phyloP scores from a whole-genome alignment of 116 monocot species.

The Trichopus zeylanicus region DNA sequence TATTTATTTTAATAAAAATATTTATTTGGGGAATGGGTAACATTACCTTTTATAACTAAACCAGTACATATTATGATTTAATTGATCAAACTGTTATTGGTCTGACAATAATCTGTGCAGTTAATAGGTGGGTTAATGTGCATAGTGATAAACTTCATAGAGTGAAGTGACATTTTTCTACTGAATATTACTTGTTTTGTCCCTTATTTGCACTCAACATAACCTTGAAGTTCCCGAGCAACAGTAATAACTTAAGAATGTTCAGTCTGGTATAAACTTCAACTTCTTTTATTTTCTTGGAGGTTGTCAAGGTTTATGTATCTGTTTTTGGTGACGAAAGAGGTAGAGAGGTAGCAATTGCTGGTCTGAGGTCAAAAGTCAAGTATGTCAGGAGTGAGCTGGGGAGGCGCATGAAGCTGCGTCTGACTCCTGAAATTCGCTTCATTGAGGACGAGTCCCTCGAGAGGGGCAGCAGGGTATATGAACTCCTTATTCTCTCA shows the following conservation, averaged over 20 bases:
- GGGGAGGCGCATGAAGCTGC: slow-evolving; percentile 75
- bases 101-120: too few relatives aligned
- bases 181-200: too few relatives aligned
- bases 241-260: too few relatives aligned
- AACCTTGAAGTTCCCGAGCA: too few relatives aligned
- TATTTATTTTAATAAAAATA: not conserved
- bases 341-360: slow-evolving; percentile 73
- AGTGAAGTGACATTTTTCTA: too few relatives aligned
- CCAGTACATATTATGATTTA: too few relatives aligned
- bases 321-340: slow-evolving; percentile 94
- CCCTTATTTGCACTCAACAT: too few relatives aligned
- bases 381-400: slow-evolving; percentile 76
- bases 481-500: not conserved
- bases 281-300: not conserved
- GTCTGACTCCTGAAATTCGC: slow-evolving; percentile 77
- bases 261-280: too few relatives aligned
- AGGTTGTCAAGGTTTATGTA: slow-evolving; percentile 84
- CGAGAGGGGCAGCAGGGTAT: slow-evolving; percentile 81
- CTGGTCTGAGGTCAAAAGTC: slow-evolving; percentile 75
- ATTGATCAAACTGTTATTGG: too few relatives aligned
- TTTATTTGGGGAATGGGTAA: not conserved
- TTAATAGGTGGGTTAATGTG: too few relatives aligned
- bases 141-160: too few relatives aligned
- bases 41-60: not conserved
- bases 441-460: slow-evolving; percentile 84